Evolutionary conservation across 1,139 yeast species (phyloP).

Genomic region (Ogataea hybrid): DNA sequence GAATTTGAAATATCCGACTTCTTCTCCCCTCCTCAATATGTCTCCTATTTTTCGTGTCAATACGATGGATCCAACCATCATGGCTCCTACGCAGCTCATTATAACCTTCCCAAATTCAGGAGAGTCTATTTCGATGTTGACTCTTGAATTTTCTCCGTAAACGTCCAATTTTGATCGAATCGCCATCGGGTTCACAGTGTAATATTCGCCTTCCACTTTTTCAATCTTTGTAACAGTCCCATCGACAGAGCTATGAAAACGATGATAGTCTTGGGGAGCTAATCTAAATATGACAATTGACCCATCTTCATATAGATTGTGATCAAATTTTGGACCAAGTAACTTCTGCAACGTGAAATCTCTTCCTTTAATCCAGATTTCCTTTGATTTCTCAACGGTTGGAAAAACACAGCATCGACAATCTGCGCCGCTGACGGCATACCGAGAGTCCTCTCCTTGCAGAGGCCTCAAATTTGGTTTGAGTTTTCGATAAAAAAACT

Average conservation of each 20-base stretch:
- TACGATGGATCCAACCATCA: constrained; percentile 96
- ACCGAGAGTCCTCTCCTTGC: constrained; percentile 52
- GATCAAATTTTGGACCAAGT: constrained; percentile 44
- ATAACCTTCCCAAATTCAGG: constrained; percentile 72
- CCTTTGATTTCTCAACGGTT: constrained; percentile 61
- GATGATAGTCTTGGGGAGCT: constrained; percentile 96
- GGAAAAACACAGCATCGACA: constrained; percentile 76
- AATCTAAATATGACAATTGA: constrained; percentile 77
- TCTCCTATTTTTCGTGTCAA: constrained; percentile 67
- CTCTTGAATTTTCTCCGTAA: constrained; percentile 86
- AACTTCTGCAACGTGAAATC: constrained; percentile 69
- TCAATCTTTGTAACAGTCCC: constrained; percentile 68
- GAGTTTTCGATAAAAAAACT: constrained; percentile 80
- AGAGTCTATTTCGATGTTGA: constrained; percentile 73
- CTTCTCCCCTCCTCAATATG: constrained; percentile 65
- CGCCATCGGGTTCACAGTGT: constrained; percentile 98
- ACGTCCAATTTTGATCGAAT: constrained; percentile 85
- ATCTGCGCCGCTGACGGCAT: constrained; percentile 84
- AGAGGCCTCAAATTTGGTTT: constrained; percentile 68
- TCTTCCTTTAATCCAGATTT: constrained; percentile 88
- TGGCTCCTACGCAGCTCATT: constrained; percentile 88
- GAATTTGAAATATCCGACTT: constrained; percentile 90
- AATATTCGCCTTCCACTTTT: constrained; percentile 82
- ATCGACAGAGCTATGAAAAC: constrained; percentile 86
- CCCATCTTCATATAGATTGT: constrained; percentile 41